Conservation (phyloP, 257 asterid genomes). For the Petunia secreta region DNA sequence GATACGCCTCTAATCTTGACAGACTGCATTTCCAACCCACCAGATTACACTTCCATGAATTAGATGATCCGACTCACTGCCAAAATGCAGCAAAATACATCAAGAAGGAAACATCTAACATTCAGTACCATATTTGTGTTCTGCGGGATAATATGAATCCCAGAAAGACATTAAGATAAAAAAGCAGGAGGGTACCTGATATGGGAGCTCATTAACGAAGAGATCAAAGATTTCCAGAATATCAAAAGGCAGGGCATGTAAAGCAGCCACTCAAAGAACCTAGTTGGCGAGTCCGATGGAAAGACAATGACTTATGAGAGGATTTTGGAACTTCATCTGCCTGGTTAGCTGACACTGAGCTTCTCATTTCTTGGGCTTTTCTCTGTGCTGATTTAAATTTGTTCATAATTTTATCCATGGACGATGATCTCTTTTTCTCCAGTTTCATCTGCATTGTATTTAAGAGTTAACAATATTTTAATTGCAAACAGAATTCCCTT, state of each 20-base stretch:
- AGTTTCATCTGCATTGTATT: slow-evolving; percentile 61
- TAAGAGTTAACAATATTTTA: not conserved
- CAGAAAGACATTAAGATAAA: not conserved
- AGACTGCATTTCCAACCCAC: not conserved
- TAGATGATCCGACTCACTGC: not conserved
- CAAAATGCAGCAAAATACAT: too few relatives aligned
- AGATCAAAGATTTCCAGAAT: too few relatives aligned
- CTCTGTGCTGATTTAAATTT: slow-evolving; percentile 56
- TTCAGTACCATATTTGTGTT: too few relatives aligned
- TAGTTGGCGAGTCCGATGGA: slow-evolving; percentile 38
- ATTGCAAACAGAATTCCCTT: not conserved
- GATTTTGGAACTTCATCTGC: slow-evolving; percentile 32
- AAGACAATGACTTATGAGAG: slow-evolving; percentile 30
- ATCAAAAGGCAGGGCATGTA: slow-evolving; percentile 35
- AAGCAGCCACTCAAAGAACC: slow-evolving; percentile 46
- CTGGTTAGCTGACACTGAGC: slow-evolving; percentile 37
- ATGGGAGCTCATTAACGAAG: not conserved
- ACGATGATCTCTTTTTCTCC: slow-evolving; percentile 68
- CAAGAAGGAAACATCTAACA: not conserved
- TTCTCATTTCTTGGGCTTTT: slow-evolving; percentile 70
- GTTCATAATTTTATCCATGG: slow-evolving; percentile 70
- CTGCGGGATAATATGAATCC: not conserved
- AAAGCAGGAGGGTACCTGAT: not conserved
- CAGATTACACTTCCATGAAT: not conserved
- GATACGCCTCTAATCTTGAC: not conserved